Conservation (phyloP, 768 basidiomycete species). For the Pisolithus albus region DNA sequence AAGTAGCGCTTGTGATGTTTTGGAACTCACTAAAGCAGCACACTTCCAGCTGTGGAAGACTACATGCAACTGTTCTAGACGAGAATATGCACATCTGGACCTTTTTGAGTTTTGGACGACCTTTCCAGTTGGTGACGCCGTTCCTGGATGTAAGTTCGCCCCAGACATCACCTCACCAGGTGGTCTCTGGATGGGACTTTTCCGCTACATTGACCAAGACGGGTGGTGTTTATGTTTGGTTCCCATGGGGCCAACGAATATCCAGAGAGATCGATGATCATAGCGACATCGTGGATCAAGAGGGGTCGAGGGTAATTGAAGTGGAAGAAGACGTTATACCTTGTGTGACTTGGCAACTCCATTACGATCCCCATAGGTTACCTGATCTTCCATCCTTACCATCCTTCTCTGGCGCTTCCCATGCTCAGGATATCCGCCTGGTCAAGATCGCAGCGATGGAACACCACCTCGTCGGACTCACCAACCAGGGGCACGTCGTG, state of each 20-base stretch:
- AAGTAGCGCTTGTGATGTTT: slow-evolving; percentile 6
- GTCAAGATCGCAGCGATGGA: slow-evolving; percentile 80
- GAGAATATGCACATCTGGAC: slow-evolving; percentile 58
- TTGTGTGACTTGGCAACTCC: slow-evolving; percentile 56
- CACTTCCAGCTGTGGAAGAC: slow-evolving; percentile 61
- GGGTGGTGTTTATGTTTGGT: slow-evolving; percentile 74
- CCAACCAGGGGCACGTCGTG: slow-evolving; percentile 72
- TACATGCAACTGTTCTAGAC: slow-evolving; percentile 66
- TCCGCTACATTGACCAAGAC: slow-evolving; percentile 64
- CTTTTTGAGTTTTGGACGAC: slow-evolving; percentile 72
- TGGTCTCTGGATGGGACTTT: slow-evolving; percentile 79
- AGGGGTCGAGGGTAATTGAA: slow-evolving; percentile 25
- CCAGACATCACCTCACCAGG: slow-evolving; percentile 47
- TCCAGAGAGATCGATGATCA: slow-evolving; percentile 29
- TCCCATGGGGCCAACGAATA: slow-evolving; percentile 51
- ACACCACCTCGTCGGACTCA: slow-evolving; percentile 68
- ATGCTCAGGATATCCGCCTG: slow-evolving; percentile 38
- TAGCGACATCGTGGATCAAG: slow-evolving; percentile 41
- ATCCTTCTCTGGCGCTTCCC: slow-evolving; percentile 26
- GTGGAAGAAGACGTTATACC: slow-evolving; percentile 41
- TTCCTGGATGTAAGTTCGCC: slow-evolving; percentile 36
- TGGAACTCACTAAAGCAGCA: neutral
- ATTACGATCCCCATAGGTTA: slow-evolving; percentile 47
- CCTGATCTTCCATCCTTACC: slow-evolving; percentile 60
- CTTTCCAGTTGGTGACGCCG: slow-evolving; percentile 48